Percentiles rank a stretch among this genome's conserved stretches.
phyloP scores from a whole-genome alignment of 1,284 basidiomycete genomes.

The Tylopilus sp. region DNA sequence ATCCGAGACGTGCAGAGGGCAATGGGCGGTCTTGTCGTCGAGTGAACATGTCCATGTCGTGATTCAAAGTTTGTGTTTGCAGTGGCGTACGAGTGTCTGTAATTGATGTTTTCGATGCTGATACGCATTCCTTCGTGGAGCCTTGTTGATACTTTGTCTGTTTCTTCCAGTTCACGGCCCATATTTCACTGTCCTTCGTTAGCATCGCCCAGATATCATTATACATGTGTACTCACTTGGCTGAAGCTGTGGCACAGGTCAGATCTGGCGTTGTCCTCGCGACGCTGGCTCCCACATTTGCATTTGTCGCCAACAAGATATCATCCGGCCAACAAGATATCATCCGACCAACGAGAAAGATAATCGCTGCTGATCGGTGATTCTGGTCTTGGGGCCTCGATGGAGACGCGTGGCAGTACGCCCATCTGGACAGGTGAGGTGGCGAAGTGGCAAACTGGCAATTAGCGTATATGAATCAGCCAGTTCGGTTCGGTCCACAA shows the following conservation, averaged over 20 bases:
- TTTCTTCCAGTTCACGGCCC: conserved; percentile 10
- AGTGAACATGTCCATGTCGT: conserved; percentile 42
- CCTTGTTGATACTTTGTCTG: conserved; percentile 18
- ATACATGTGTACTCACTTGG: conserved; percentile 21
- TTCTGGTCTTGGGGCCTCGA: conserved; percentile 17
- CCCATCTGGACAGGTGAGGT: conserved; percentile 18
- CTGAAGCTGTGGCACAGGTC: no score
- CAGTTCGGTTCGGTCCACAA: conserved; percentile 7
- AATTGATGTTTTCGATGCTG: conserved; percentile 21
- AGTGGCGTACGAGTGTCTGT: conserved; percentile 20
- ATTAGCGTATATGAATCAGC: conserved; percentile 23
- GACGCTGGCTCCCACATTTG: no score
- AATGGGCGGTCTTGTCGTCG: conserved; percentile 69
- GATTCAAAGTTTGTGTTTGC: conserved; percentile 12
- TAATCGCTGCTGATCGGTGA: conserved; percentile 19
- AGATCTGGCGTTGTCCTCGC: no score
- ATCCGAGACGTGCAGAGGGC: conserved; percentile 74
- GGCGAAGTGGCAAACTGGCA: conserved; percentile 17
- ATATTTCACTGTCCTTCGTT: conserved; percentile 31
- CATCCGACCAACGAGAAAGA: conserved; percentile 12
- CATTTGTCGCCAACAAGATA: conserved; percentile 14
- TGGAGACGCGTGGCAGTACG: conserved; percentile 19
- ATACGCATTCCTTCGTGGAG: conserved; percentile 17
- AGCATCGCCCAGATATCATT: conserved; percentile 25
- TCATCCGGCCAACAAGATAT: conserved; percentile 3